Percentiles rank a stretch among this genome's conserved stretches.
These are phyloP conservation scores for Ceratobasidium sp. DNA, from an alignment of 1,284 basidiomycete genomes.

Conservation along the genomic window DNA sequence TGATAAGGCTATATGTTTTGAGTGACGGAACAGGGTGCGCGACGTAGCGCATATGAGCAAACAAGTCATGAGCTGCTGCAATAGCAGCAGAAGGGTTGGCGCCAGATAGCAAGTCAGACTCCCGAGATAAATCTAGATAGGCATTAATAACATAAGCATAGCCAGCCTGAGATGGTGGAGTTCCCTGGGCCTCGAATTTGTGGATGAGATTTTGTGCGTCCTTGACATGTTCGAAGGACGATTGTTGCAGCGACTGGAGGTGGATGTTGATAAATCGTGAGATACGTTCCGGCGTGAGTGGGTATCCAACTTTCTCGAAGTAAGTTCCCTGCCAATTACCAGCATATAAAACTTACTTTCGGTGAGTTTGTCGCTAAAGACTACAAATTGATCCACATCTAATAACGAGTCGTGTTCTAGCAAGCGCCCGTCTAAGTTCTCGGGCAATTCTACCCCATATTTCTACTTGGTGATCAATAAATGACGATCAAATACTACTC, in stretches of 20 bases:
- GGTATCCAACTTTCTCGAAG: constrained; percentile 16
- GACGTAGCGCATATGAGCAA: constrained; percentile 94
- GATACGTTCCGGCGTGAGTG: constrained; percentile 24
- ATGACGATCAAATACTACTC: constrained; percentile 60
- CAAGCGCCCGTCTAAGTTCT: constrained; percentile 29
- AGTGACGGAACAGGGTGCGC: constrained; percentile 86
- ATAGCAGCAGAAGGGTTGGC: constrained; percentile 50
- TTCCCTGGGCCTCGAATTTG: constrained; percentile 38
- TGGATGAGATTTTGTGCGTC: constrained; percentile 29
- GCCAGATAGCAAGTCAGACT: constrained; percentile 48
- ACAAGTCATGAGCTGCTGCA: constrained; percentile 68
- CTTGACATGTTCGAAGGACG: not conserved
- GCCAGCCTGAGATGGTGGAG: constrained; percentile 23
- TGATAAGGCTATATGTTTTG: constrained; percentile 85
- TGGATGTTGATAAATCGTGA: constrained; percentile 14
- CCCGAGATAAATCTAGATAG: constrained; percentile 60
- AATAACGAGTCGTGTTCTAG: constrained; percentile 12
- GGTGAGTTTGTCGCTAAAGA: constrained; percentile 18
- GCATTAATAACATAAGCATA: constrained; percentile 53
- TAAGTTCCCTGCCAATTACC: not conserved
- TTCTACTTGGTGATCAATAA: constrained; percentile 59
- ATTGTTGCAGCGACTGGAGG: not conserved
- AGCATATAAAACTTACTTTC: not conserved
- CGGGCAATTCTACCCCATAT: constrained; percentile 52
- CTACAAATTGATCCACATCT: constrained; percentile 3